These are phyloP conservation scores for Trypanosoma cruzi DNA, from an alignment of 208 protist genomes.

Conservation along the genomic window DNA sequence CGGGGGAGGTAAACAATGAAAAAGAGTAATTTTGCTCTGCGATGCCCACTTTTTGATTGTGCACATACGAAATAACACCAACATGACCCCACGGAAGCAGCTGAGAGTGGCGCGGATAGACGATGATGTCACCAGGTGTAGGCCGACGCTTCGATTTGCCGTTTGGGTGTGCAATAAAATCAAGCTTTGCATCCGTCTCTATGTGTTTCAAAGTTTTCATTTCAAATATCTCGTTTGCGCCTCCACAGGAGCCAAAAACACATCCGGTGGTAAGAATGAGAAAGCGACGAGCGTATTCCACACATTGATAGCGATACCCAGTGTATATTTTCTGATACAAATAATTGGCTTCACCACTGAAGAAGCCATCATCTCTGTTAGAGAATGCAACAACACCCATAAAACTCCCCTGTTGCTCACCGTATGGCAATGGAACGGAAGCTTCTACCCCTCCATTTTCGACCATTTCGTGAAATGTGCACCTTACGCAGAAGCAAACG, in stretches of 20 bases:
- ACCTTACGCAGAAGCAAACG: not conserved
- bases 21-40: conserved; percentile 82
- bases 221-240: conserved; percentile 69
- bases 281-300: conserved; percentile 81
- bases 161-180: conserved; percentile 55
- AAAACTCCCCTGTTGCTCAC: conserved; percentile 72
- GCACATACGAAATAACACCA: conserved; percentile 72
- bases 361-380: conserved; percentile 83
- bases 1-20: conserved; percentile 45
- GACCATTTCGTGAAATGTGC: not conserved
- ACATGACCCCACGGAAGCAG: conserved; percentile 73
- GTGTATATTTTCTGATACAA: conserved; percentile 65
- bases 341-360: conserved; percentile 83
- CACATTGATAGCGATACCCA: conserved; percentile 81
- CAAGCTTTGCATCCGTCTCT: conserved; percentile 50
- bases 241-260: conserved; percentile 66
- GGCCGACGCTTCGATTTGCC: conserved; percentile 42
- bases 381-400: conserved; percentile 61
- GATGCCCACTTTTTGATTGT: conserved; percentile 61
- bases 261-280: conserved; percentile 74
- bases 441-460: not conserved
- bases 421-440: conserved; percentile 39
- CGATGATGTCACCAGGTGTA: conserved; percentile 62
- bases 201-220: conserved; percentile 66
- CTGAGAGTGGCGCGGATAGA: conserved; percentile 60